phyloP scores from a whole-genome alignment of 257 asterid species.

The Nicotiana obtusifolia region DNA sequence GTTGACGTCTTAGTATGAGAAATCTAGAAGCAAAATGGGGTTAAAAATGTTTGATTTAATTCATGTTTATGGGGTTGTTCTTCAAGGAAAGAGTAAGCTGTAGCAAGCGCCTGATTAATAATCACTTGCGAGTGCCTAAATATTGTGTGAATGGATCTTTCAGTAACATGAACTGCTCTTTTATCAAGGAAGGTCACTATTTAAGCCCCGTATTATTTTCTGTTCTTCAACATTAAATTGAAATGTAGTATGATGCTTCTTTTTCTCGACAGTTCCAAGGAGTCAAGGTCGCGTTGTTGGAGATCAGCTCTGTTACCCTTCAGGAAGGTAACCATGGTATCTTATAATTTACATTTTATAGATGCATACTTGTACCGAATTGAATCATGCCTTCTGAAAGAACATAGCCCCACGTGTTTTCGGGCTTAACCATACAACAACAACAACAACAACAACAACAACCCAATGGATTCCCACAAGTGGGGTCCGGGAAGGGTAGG shows the following conservation, averaged over 20 bases:
- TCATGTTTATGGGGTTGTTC: not conserved
- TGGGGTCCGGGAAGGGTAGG: no score
- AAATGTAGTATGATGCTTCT: conserved; percentile 10
- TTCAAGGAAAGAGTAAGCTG: not conserved
- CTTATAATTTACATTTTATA: not conserved
- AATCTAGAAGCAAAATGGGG: not conserved
- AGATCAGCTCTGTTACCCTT: conserved; percentile 45
- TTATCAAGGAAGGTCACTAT: not conserved
- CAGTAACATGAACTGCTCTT: not conserved
- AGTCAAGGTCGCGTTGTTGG: conserved; percentile 44
- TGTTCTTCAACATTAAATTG: conserved; percentile 15
- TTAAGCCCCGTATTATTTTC: not conserved
- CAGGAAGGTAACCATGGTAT: conserved; percentile 33
- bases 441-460: no score
- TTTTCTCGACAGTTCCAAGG: conserved; percentile 3
- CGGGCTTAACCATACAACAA: not conserved
- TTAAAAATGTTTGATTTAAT: not conserved
- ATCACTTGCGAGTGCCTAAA: not conserved
- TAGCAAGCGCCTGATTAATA: not conserved
- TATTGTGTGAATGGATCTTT: not conserved
- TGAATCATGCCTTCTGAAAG: not conserved
- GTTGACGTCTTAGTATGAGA: not conserved
- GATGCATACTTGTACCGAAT: not conserved
- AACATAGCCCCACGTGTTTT: not conserved
- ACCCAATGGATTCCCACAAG: no score